Evolutionary conservation across 164 flowering plant genomes (phyloP), one percentile per base, ranked within the genome.

Genomic region (Vitis labrusca): DNA sequence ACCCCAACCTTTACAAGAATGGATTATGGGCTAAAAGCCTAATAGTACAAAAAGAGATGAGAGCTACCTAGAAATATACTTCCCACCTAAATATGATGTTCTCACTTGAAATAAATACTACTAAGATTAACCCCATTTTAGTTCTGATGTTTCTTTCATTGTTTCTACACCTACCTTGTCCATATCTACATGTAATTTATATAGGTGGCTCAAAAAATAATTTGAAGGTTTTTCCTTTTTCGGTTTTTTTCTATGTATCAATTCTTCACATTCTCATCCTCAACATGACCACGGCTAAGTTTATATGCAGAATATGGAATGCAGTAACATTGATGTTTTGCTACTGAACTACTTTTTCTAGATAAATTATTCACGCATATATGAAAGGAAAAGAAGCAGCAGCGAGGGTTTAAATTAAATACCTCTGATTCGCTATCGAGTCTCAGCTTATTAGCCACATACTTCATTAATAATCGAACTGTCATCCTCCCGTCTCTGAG

Each of bases 361-460:
- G 27, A 23, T 23, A 23, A 23, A 23, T 19, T 13, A 13, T 68
- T 10, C 8, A 57, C 15, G 3, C 10, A 50, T 37, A 30, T 49
- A 52, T n/a, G 8, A 12, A 2, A 11, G 3, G 54, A 29, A 68
- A 67, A 52, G 27, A 8, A 60, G 44, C 14, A 47, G 64, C 23
- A 73, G 23, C 2, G 9, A 32, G 32, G 29, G 16, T 1, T 50
- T 68, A 37, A 77, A 59, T 90, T 69, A 79, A 77, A 59, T 90
- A 95, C 99, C 99, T 95, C 93, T 65, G 93, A 89, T 89, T 95
- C 99, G 85, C 81, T 85, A 71, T 88, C 89, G 80, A 95, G 76
- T 78, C 84, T 78, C 78, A 93, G 89, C 86, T 95, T 95, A 67
- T 87, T 93, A 74, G 82, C 92, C 87, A 95, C 72, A 81, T 95